A percentile compares a stretch with the other conserved stretches of the same genome.
Evolutionary conservation across 192 early-diverging fungal species (phyloP).

Genomic region (Phlyctochytrium arcticum): DNA sequence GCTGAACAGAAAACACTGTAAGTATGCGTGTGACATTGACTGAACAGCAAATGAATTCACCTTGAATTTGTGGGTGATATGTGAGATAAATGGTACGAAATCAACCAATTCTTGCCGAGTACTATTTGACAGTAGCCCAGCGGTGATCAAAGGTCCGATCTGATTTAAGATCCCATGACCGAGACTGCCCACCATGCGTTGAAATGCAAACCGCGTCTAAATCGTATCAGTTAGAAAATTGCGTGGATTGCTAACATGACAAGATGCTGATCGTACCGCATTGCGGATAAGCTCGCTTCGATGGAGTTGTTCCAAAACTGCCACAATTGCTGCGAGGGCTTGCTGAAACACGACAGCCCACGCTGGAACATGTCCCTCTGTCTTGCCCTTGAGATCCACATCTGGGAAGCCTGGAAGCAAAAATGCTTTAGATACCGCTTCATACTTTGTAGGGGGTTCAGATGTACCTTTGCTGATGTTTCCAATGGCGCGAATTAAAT

Average conservation of each 20-base stretch:
- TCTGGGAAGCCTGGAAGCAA: slow-evolving; percentile 53
- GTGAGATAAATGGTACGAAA: slow-evolving; percentile 78
- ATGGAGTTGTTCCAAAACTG: slow-evolving; percentile 53
- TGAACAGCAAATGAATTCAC: slow-evolving; percentile 26
- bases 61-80: slow-evolving; percentile 90
- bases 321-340: slow-evolving; percentile 70
- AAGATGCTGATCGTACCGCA: slow-evolving; percentile 24
- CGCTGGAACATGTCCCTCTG: slow-evolving; percentile 30
- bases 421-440: too few species aligned
- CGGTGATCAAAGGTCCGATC: slow-evolving; percentile 67
- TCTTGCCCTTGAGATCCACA: slow-evolving; percentile 21
- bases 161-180: slow-evolving; percentile 79
- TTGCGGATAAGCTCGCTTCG: slow-evolving; percentile 40
- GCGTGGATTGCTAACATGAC: too few species aligned
- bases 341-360: slow-evolving; percentile 76
- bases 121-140: slow-evolving; percentile 70
- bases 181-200: slow-evolving; percentile 81
- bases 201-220: slow-evolving; percentile 59
- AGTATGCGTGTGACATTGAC: background rate
- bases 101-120: slow-evolving; percentile 76
- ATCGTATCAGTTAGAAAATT: too few species aligned
- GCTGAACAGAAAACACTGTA: slow-evolving; percentile 23
- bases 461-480: slow-evolving; percentile 77
- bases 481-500: slow-evolving; percentile 79
- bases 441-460: background rate